Conservation (phyloP, 1,284 basidiomycete genomes). For the Austroboletus niveus region DNA sequence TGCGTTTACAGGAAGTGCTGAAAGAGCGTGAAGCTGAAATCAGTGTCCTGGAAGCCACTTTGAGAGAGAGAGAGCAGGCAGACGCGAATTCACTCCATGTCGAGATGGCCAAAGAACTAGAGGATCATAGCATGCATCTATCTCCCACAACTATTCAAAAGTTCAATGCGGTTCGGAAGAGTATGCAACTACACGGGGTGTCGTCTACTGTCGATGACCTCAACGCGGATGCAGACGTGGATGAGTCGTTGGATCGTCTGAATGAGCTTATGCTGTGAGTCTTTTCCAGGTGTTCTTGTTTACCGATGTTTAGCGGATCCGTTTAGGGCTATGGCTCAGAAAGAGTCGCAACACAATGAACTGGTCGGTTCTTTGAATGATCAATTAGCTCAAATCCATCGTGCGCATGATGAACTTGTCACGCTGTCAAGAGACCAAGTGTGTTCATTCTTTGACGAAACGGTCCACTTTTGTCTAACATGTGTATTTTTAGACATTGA, state of each 20-base stretch:
- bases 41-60: slow-evolving; percentile 64
- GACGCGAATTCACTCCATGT: neutral
- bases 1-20: slow-evolving; percentile 85
- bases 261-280: slow-evolving; percentile 86
- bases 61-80: slow-evolving; percentile 48
- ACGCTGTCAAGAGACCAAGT: slow-evolving; percentile 81
- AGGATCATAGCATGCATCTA: slow-evolving; percentile 39
- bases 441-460: slow-evolving; percentile 10
- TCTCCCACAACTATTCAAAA: slow-evolving; percentile 69
- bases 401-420: slow-evolving; percentile 78
- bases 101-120: slow-evolving; percentile 12
- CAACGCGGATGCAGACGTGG: slow-evolving; percentile 46
- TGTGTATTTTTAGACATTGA: slow-evolving; percentile 53
- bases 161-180: slow-evolving; percentile 68
- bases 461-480: neutral
- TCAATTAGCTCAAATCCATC: slow-evolving; percentile 66
- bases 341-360: slow-evolving; percentile 84
- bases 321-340: slow-evolving; percentile 87
- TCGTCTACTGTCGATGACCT: slow-evolving; percentile 26
- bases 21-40: slow-evolving; percentile 89
- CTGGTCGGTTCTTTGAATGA: slow-evolving; percentile 65
- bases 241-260: slow-evolving; percentile 69
- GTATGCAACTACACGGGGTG: slow-evolving; percentile 50
- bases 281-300: slow-evolving; percentile 5
- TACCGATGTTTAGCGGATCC: slow-evolving; percentile 6